A percentile compares a stretch with the other conserved stretches of the same genome.
Evolutionary conservation across 208 protist genomes (phyloP).

Genomic region (Pavlovales sp.): DNA sequence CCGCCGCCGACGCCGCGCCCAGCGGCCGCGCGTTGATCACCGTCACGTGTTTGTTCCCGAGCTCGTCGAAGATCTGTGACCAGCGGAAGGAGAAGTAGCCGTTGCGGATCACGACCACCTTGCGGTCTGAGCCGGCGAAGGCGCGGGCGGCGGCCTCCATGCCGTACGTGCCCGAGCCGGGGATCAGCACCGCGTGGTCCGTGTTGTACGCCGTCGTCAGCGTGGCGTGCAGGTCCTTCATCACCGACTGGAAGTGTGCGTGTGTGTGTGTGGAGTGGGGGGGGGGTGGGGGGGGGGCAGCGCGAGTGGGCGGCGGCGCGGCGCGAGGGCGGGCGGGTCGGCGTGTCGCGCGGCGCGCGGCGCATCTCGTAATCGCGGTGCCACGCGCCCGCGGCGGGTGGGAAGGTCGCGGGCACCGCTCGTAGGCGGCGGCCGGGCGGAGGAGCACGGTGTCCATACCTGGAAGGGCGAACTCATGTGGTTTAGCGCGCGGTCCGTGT

Average conservation of each 20-base stretch:
- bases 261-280: too few species aligned
- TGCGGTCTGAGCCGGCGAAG: slow-evolving; percentile 51
- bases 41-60: neutral
- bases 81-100: slow-evolving; percentile 60
- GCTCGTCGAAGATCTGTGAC: slow-evolving; percentile 58
- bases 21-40: slow-evolving; percentile 50
- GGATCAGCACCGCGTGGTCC: slow-evolving; percentile 44
- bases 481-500: slow-evolving; percentile 59
- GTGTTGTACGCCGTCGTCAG: slow-evolving; percentile 51
- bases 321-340: too few species aligned
- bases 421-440: too few species aligned
- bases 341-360: too few species aligned
- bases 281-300: too few species aligned
- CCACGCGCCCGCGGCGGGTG: too few species aligned
- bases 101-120: slow-evolving; percentile 55
- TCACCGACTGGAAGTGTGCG: too few species aligned
- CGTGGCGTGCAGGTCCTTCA: slow-evolving; percentile 42
- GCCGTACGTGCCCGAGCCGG: slow-evolving; percentile 56
- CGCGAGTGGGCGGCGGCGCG: too few species aligned
- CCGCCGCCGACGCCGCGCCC: neutral
- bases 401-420: too few species aligned
- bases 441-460: slow-evolving; percentile 16
- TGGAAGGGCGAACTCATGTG: slow-evolving; percentile 51
- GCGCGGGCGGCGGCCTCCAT: slow-evolving; percentile 58
- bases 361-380: too few species aligned